phyloP scores from a whole-genome alignment of 2,329 filamentous ascomycete genomes.

The Botrytis byssoidea region DNA sequence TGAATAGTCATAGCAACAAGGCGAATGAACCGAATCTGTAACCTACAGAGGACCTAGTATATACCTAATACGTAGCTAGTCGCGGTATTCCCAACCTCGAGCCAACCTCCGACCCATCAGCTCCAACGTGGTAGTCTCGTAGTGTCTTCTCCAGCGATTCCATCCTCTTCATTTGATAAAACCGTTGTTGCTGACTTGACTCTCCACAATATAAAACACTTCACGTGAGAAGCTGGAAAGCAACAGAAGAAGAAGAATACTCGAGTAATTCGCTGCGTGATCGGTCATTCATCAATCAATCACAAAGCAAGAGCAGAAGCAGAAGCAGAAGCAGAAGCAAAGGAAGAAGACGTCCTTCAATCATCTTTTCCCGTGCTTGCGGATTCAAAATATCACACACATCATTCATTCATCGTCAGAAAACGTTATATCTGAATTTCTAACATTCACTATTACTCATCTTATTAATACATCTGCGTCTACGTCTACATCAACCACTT shows the following conservation, averaged over 20 bases:
- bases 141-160: neutral
- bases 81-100: neutral
- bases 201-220: neutral
- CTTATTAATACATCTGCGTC: neutral
- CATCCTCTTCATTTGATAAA: neutral
- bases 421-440: neutral
- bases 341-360: neutral
- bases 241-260: neutral
- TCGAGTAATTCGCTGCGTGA: neutral
- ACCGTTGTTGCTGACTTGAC: constrained; percentile 5
- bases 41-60: neutral
- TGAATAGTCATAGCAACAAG: neutral
- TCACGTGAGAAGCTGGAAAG: constrained; percentile 10
- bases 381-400: neutral
- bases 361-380: neutral
- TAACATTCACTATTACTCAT: neutral
- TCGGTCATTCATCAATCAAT: neutral
- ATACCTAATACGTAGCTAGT: neutral
- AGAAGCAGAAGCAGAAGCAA: neutral
- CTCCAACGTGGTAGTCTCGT: neutral
- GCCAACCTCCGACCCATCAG: neutral
- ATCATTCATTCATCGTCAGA: neutral
- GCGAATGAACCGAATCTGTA: neutral
- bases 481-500: neutral
- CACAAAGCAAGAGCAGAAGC: neutral